These are phyloP conservation scores for Piedraia hortae DNA, from an alignment of 2,329 filamentous ascomycete species.

Conservation along the genomic window DNA sequence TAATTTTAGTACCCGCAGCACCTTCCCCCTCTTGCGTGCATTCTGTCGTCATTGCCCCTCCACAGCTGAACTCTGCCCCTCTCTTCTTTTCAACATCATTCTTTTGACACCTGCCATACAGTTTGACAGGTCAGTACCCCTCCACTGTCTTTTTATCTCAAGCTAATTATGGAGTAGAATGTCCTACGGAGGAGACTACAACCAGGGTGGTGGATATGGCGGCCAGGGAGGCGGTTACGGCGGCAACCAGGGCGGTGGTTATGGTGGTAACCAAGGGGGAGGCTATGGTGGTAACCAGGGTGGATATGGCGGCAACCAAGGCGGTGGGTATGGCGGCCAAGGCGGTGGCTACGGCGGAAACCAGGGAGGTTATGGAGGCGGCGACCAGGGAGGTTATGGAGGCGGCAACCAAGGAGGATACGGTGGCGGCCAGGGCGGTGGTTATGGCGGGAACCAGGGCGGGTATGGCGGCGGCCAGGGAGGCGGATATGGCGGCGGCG, in stretches of 20 bases:
- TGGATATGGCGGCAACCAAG: slow-evolving; percentile 3
- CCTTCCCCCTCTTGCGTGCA: no score
- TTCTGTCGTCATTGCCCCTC: no score
- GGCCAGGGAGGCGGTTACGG: slow-evolving; percentile 3
- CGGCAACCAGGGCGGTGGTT: slow-evolving; percentile 3
- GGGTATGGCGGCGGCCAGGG: slow-evolving; percentile 4
- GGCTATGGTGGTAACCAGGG: slow-evolving; percentile 3
- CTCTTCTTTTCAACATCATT: no score
- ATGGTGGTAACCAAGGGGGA: slow-evolving; percentile 4
- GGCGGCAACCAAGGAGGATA: slow-evolving; percentile 2
- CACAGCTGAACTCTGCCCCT: no score
- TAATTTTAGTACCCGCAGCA: no score
- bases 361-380: no score
- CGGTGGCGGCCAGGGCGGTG: slow-evolving; percentile 3
- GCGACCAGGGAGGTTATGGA: slow-evolving; percentile 4
- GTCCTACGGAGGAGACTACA: slow-evolving; percentile 6
- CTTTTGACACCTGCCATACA: no score
- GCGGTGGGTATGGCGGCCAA: slow-evolving; percentile 3
- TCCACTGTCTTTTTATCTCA: background rate
- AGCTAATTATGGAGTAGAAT: slow-evolving; percentile 3
- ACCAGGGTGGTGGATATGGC: slow-evolving; percentile 4
- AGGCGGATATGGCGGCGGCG: slow-evolving; percentile 3
- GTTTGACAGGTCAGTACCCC: no score
- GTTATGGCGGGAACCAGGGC: slow-evolving; percentile 5
- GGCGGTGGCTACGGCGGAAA: no score